These are phyloP conservation scores for Cadophora gregata DNA, from an alignment of 2,329 filamentous ascomycete genomes.

Conservation along the genomic window DNA sequence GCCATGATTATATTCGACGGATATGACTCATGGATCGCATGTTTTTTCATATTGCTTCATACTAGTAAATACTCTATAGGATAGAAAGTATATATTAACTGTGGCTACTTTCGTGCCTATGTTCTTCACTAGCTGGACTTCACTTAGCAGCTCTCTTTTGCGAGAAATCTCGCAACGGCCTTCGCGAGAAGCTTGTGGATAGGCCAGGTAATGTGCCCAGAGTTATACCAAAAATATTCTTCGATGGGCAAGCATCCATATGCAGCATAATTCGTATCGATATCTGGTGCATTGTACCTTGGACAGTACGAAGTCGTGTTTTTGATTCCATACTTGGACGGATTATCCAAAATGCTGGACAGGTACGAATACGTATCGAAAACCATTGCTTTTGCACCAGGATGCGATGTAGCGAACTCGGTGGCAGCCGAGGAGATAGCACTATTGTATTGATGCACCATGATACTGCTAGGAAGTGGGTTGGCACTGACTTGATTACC, in stretches of 20 bases:
- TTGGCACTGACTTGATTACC: constrained; percentile 29
- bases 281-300: constrained; percentile 53
- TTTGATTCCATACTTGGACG: constrained; percentile 49
- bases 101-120: too few species aligned
- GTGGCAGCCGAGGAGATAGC: constrained; percentile 42
- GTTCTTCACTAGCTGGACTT: neutral
- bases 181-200: constrained; percentile 49
- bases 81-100: neutral
- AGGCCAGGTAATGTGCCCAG: constrained; percentile 52
- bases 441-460: constrained; percentile 53
- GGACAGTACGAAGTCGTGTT: constrained; percentile 54
- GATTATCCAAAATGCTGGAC: constrained; percentile 50
- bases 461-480: constrained; percentile 52
- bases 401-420: constrained; percentile 36
- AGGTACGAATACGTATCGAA: constrained; percentile 53
- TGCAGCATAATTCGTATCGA: constrained; percentile 48
- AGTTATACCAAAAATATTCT: constrained; percentile 56
- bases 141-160: constrained; percentile 6
- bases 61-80: too few species aligned
- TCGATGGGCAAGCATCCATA: constrained; percentile 53
- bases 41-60: neutral
- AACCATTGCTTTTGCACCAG: constrained; percentile 47
- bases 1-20: neutral
- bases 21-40: neutral
- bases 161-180: constrained; percentile 35